Percentiles rank a stretch among this genome's conserved stretches.
Conservation (phyloP, 1,284 basidiomycete species). For the Chondrostereum purpureum region DNA sequence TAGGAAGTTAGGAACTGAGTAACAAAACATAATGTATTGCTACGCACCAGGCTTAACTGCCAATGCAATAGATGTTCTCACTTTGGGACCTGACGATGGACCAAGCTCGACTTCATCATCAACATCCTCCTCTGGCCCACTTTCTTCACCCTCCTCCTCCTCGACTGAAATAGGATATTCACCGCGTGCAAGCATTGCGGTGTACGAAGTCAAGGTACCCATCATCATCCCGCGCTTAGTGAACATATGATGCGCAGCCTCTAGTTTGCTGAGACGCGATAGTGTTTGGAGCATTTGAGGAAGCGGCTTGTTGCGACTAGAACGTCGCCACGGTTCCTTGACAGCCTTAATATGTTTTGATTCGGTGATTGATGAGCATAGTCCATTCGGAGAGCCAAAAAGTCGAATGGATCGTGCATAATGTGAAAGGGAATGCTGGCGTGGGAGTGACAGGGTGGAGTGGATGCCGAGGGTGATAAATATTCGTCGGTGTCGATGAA, state of each 20-base stretch:
- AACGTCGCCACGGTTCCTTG: constrained; percentile 5
- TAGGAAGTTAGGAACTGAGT: too few relatives aligned
- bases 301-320: constrained; percentile 5
- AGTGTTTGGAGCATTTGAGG: constrained; percentile 9
- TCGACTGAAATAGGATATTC: neutral
- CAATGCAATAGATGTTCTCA: neutral
- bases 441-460: constrained; percentile 23
- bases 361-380: constrained; percentile 8
- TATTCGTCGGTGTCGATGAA: constrained; percentile 23
- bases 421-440: constrained; percentile 22
- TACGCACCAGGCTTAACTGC: neutral
- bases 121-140: neutral
- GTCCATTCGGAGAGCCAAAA: constrained; percentile 12
- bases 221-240: constrained; percentile 4
- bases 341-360: constrained; percentile 6
- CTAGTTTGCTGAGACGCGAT: constrained; percentile 5
- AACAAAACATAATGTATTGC: too few relatives aligned
- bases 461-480: constrained; percentile 23
- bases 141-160: neutral
- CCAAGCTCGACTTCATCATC: neutral
- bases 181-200: neutral
- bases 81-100: neutral
- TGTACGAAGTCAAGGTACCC: neutral
- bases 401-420: constrained; percentile 13
- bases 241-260: neutral